Evolutionary conservation across 768 basidiomycete species (phyloP), one percentile per base, ranked within the genome.

Genomic region (Collybia sordida): DNA sequence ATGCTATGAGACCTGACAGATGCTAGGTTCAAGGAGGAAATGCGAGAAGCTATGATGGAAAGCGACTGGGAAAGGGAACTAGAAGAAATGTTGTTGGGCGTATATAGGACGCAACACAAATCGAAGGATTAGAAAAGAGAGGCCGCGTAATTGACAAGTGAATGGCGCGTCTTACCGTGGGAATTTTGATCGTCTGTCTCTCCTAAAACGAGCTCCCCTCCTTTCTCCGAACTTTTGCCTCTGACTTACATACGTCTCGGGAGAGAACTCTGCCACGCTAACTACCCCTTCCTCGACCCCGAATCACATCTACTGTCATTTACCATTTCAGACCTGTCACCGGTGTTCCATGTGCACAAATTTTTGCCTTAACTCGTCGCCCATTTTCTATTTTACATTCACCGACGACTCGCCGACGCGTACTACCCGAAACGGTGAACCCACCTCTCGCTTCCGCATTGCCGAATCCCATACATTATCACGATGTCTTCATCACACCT

Each of bases 91-190:
- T 42, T 27, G 48, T 21, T 43, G 42, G 50, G 58, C 61, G 63
- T 60, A 64, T 66, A 64, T 62, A 46, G 59, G 51, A 54, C 53
- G 49, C 50, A 55, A 64, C 51, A 53, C 56, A 59, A 56, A 59
- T 47, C 40, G 41, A 52, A 44, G 61, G 59, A 56, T 54, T 60
- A 35, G 17, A 45, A 34, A 23, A 34, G 31, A 64, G 61, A 70
- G 72, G 73, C 70, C 72, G 74, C 73, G 73, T 74, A 72, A 73
- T 72, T 58, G 62, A 64, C 52, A 56, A 58, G 44, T 51, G 54
- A 58, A 64, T 67, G 66, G 67, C 71, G 70, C 68, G 69, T 69
- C 66, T 65, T 57, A 23, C 57, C 70, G 72, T 72, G 71, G 64
- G 72, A 72, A 73, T 25, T 55, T 51, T 53, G 60, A 55, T 55